Percentiles rank a stretch among this genome's conserved stretches.
Evolutionary conservation across 805 yeast species (phyloP).

Genomic region (Ogataea siamensis): DNA sequence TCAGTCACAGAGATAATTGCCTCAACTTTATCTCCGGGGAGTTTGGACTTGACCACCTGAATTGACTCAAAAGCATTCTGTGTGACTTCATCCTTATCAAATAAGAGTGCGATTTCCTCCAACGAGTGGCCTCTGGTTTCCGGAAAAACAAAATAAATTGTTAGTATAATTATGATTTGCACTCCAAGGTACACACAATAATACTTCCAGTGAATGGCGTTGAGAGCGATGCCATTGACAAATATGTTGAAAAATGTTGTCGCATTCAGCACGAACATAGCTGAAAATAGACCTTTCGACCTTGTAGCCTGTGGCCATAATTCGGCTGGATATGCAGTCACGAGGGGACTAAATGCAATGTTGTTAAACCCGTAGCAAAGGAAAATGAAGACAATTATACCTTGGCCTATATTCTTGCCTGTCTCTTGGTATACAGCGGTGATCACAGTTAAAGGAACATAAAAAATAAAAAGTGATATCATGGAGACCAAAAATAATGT

Average conservation of each 20-base stretch:
- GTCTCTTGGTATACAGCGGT: constrained; percentile 36
- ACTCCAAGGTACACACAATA: constrained; percentile 38
- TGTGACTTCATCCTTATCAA: constrained; percentile 12
- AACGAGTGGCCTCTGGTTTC: constrained; percentile 73
- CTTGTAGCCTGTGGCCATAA: constrained; percentile 56
- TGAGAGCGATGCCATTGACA: constrained; percentile 38
- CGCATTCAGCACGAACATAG: constrained; percentile 15
- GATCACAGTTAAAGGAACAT: constrained; percentile 42
- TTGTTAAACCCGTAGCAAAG: constrained; percentile 38
- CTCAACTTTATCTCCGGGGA: constrained; percentile 7
- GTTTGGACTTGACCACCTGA: constrained; percentile 3
- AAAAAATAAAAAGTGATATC: constrained; percentile 38
- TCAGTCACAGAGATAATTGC: constrained; percentile 10
- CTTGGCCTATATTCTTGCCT: constrained; percentile 16
- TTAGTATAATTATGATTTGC: constrained; percentile 22
- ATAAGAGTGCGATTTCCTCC: constrained; percentile 54
- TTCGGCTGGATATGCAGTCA: constrained; percentile 42
- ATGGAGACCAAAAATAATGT: constrained; percentile 35
- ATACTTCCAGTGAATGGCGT: constrained; percentile 37
- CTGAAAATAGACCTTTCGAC: constrained; percentile 56
- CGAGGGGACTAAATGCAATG: constrained; percentile 44
- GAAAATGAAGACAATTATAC: constrained; percentile 20
- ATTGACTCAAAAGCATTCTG: constrained; percentile 6
- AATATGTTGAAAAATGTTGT: constrained; percentile 23
- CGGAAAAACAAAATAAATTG: constrained; percentile 57